Evolutionary conservation across 495 filamentous ascomycete species (phyloP), one percentile per base, ranked within the genome.

Genomic region (Penicillium desertorum): DNA sequence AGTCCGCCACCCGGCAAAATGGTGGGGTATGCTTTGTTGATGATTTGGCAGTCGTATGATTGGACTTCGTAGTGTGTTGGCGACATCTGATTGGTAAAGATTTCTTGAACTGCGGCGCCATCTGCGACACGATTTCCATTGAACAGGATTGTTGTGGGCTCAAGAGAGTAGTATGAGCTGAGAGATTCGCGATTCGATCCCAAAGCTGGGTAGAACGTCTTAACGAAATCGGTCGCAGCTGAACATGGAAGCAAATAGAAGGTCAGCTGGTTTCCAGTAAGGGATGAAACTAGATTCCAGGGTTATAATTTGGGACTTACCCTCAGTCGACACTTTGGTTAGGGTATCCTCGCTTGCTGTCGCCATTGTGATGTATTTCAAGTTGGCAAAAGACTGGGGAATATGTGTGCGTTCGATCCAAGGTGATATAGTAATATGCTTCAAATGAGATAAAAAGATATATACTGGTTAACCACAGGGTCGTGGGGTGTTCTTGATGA

Each of bases 1-100:
- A 68, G 48, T 1, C 73, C 76, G 23, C 71, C 51, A 32, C 27
- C 64, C 0, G 73, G 66, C 1, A 70, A 75, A 8, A 61, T 54
- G 14, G 74, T 72, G 7, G 76, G 74, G 72, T 83, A 88, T 57
- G 81, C 78, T 19, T 78, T 78, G 71, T 92, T 91, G 62, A 94
- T 73, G 42, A 90, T 81, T 49, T 92, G 88, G 64, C 82, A 86
- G 69, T 94, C 88, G 55, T 82, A 86, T 7, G 77, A 80, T 60
- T 86, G 82, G 4, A 88, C 76, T 44, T 89, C 85, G 68, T 89
- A 87, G 49, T 78, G 72, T 0, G 82, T 63, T 16, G 70, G 62
- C 1, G 86, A 82, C 82, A 88, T 88, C 57, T 84, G 73, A 20
- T 81, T 80, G 50, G 81, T 72, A 55, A 86, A 86, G 25, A 86